These are phyloP conservation scores for Dactylis glomerata DNA, from an alignment of 176 grass and related monocot genomes.

Conservation along the genomic window DNA sequence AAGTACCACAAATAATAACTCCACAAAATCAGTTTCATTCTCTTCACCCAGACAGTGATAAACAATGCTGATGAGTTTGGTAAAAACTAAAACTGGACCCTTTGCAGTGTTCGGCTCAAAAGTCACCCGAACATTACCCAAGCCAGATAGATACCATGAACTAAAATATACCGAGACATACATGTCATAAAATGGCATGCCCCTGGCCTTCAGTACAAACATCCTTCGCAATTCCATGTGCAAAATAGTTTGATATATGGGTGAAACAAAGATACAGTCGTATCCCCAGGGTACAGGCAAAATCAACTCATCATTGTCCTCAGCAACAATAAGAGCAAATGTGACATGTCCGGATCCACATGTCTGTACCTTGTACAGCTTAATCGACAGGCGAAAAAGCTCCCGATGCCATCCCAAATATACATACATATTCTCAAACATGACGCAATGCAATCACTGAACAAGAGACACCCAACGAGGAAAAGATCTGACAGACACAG, in stretches of 20 bases:
- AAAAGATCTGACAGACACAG: not conserved
- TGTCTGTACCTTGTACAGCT: not conserved
- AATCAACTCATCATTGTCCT: not conserved
- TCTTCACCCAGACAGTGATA: too few species aligned
- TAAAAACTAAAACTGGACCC: too few species aligned
- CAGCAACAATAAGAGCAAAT: not conserved
- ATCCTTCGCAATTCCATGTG: not conserved
- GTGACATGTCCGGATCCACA: not conserved
- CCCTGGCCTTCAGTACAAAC: not conserved
- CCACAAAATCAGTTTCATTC: too few species aligned
- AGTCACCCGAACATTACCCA: too few species aligned
- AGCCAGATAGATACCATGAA: too few species aligned
- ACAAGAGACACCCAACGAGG: not conserved
- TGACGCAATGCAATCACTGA: not conserved
- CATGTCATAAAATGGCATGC: not conserved
- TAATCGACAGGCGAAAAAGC: not conserved
- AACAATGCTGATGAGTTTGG: too few species aligned
- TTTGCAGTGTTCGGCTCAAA: too few species aligned
- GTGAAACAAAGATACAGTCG: not conserved
- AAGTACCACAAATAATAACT: too few species aligned
- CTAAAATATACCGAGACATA: not conserved
- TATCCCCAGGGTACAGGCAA: not conserved
- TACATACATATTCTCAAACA: not conserved
- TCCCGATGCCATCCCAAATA: not conserved
- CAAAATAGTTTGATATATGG: not conserved